Conservation (phyloP, 352 stramenopile species). For the Globisporangium camurandrum region DNA sequence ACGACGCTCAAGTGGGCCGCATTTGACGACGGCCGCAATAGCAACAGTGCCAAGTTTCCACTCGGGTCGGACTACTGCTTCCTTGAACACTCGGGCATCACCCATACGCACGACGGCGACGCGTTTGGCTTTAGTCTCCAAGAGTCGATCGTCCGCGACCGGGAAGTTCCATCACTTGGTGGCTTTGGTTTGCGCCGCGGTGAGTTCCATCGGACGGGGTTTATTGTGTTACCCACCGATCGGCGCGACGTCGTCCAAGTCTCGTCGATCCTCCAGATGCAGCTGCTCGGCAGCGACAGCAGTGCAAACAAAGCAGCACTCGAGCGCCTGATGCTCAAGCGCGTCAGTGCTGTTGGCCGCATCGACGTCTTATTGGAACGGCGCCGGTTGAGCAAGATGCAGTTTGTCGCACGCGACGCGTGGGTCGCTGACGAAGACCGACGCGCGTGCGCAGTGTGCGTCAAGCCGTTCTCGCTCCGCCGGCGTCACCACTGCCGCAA, state of each 20-base stretch:
- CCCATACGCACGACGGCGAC: slow-evolving; percentile 9
- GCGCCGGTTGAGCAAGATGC: slow-evolving; percentile 44
- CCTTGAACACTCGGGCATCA: slow-evolving; percentile 61
- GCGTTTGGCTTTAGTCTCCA: slow-evolving; percentile 58
- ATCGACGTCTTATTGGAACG: slow-evolving; percentile 52
- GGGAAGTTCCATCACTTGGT: slow-evolving; percentile 49
- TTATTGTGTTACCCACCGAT: slow-evolving; percentile 56
- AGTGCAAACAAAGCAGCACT: slow-evolving; percentile 21
- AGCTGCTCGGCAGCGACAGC: slow-evolving; percentile 18
- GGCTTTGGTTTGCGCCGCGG: slow-evolving; percentile 46
- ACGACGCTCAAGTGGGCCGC: slow-evolving; percentile 73
- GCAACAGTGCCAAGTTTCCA: slow-evolving; percentile 20
- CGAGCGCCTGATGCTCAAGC: slow-evolving; percentile 40
- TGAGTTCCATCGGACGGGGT: slow-evolving; percentile 50
- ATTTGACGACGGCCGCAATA: slow-evolving; percentile 37
- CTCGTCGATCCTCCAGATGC: slow-evolving; percentile 56
- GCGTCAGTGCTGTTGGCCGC: slow-evolving; percentile 32
- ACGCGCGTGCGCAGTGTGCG: slow-evolving; percentile 54
- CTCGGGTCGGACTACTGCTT: slow-evolving; percentile 69
- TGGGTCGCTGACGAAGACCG: slow-evolving; percentile 56
- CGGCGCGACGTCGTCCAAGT: slow-evolving; percentile 54
- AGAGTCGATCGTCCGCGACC: slow-evolving; percentile 51
- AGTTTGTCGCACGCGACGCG: slow-evolving; percentile 35
- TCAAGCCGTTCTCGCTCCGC: slow-evolving; percentile 51
- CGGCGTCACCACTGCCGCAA: slow-evolving; percentile 62